Evolutionary conservation across 148 eudicot genomes (phyloP).

Genomic region (Tetragonia tetragonoides): DNA sequence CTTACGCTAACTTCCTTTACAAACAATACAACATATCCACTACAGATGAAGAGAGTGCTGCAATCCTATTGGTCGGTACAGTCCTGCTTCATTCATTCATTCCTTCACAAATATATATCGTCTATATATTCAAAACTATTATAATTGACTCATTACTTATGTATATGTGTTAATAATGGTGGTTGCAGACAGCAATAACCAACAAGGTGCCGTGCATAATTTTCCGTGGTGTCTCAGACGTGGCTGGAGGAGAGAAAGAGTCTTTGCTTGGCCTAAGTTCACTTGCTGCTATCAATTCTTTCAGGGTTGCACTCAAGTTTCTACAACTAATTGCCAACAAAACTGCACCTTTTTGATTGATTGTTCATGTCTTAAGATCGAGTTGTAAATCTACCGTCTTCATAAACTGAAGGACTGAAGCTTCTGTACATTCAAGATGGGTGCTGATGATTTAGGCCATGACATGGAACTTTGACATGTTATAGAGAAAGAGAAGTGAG

Average conservation of each 20-base stretch:
- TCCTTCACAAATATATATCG: no score
- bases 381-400: no score
- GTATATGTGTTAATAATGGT: no score
- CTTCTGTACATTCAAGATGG: no score
- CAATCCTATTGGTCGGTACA: constrained; percentile 37
- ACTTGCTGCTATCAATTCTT: constrained; percentile 51
- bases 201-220: constrained; percentile 53
- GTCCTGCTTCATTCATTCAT: no score
- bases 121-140: no score
- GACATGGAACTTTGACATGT: no score
- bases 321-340: constrained; percentile 32
- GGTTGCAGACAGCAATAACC: constrained; percentile 39
- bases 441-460: no score
- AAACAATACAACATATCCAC: constrained; percentile 46
- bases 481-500: no score
- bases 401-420: no score
- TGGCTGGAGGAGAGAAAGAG: constrained; percentile 42
- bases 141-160: no score
- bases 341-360: neutral
- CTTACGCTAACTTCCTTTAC: constrained; percentile 44
- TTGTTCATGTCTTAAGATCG: neutral
- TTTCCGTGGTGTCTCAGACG: constrained; percentile 56
- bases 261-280: constrained; percentile 21
- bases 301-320: constrained; percentile 48
- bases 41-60: constrained; percentile 63